Percentiles rank a stretch among this genome's conserved stretches.
Evolutionary conservation across 83 land plant species (phyloP).

Genomic region (Picea abies): DNA sequence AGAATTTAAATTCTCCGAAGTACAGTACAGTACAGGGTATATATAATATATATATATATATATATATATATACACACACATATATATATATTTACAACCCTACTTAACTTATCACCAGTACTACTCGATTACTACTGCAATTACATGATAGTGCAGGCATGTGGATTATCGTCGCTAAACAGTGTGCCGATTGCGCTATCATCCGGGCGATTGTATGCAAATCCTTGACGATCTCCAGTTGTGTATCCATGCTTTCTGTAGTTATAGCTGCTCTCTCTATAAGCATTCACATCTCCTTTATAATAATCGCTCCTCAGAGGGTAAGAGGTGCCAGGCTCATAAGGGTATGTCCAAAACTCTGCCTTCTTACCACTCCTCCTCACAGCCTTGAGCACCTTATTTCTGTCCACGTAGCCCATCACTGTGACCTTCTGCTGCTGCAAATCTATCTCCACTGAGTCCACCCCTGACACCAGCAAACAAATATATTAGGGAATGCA

Average conservation of each 20-base stretch:
- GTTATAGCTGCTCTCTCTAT: constrained; percentile 59
- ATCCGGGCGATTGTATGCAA: constrained; percentile 33
- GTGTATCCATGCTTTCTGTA: constrained; percentile 67
- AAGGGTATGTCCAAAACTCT: constrained; percentile 73
- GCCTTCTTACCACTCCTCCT: constrained; percentile 66
- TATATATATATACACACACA: too few relatives aligned
- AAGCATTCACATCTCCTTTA: constrained; percentile 32
- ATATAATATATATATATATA: too few relatives aligned
- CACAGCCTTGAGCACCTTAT: constrained; percentile 70
- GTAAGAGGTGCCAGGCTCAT: constrained; percentile 51
- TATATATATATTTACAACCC: too few relatives aligned
- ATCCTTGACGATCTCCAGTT: constrained; percentile 47
- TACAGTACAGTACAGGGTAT: too few relatives aligned
- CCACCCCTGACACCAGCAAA: constrained; percentile 38
- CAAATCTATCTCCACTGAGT: constrained; percentile 63
- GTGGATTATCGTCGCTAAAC: constrained; percentile 64
- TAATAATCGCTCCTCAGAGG: constrained; percentile 33
- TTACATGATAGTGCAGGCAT: constrained; percentile 18
- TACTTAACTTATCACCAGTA: too few relatives aligned
- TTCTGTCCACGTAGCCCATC: constrained; percentile 64
- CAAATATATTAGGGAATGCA: too few relatives aligned
- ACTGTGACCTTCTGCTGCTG: constrained; percentile 69
- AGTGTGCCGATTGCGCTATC: constrained; percentile 61
- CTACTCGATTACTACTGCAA: too few relatives aligned
- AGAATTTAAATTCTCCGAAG: too few relatives aligned